These are phyloP conservation scores for Cystobasidiaceae sp. DNA, from an alignment of 1,284 basidiomycete species.

Conservation along the genomic window DNA sequence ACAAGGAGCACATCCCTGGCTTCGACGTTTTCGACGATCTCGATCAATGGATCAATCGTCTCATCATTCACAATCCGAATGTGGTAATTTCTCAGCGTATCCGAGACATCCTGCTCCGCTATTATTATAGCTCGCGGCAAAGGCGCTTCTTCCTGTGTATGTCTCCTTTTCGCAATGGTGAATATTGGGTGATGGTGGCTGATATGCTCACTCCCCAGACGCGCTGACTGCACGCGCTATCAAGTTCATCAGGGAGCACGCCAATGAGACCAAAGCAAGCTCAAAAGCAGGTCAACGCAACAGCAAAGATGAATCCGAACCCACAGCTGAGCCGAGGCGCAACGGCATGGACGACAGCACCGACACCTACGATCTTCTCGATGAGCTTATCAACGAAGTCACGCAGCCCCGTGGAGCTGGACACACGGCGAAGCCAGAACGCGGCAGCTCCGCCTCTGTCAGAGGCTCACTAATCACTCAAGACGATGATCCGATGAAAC, in stretches of 20 bases:
- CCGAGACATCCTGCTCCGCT: conserved; percentile 78
- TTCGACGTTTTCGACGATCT: conserved; percentile 60
- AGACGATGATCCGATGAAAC: conserved; percentile 37
- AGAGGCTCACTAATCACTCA: background rate
- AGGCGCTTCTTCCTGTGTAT: conserved; percentile 65
- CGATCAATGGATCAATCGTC: conserved; percentile 81
- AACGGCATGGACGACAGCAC: background rate
- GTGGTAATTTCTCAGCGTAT: conserved; percentile 73
- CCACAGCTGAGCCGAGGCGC: conserved; percentile 18
- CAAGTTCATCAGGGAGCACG: conserved; percentile 76
- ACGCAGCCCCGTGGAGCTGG: conserved; percentile 5
- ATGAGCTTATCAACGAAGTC: conserved; percentile 43
- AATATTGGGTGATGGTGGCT: too few relatives aligned
- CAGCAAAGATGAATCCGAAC: background rate
- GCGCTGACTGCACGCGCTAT: conserved; percentile 56
- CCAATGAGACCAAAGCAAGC: conserved; percentile 48
- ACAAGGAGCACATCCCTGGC: conserved; percentile 32
- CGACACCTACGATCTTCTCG: conserved; percentile 36
- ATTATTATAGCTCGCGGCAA: conserved; percentile 76
- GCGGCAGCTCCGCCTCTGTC: too few relatives aligned
- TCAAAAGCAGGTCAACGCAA: conserved; percentile 36
- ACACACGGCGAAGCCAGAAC: background rate
- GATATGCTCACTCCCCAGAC: conserved; percentile 25
- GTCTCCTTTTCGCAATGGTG: background rate
- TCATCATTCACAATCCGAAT: conserved; percentile 82